Base-by-base conservation (phyloP, 768 basidiomycete genomes). In the Lyophyllum decastes region DNA sequence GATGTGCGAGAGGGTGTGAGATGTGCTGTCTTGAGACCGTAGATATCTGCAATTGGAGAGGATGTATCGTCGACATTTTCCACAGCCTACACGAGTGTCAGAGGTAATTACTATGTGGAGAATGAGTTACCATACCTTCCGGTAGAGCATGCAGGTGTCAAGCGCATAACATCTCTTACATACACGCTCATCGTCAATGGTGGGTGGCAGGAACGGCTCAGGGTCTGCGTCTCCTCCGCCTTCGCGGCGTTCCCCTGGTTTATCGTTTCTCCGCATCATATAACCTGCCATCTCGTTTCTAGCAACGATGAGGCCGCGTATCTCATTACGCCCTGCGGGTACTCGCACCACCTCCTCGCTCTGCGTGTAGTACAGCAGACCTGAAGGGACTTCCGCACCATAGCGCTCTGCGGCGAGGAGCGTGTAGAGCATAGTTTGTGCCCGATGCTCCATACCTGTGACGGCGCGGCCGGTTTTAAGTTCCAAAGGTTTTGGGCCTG, bases 341-440 rank as follows among this genome's bases (percentile, higher is more conserved):
- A 99, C 95, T 10, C 86, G 80, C 9, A 94, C 84, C 43, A 97
- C 86, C 58, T 94, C 88, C 58, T 94, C 92, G 63, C 84, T 88
- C 70, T 97, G 95, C 0, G 95, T 95, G 69, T 99, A 99, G 67
- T 93, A 98, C 30, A 99, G 79, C 45, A 99, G 75, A 14, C 97
- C 97, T 7, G 88, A 85, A 1, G 86, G 81, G 9, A 97, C 86
- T 21, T 89, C 82, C 5, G 84, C 82, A 5, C 87, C 92, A 66
- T 98, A 98, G n/a, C 96, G 84, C 69, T 98, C 95, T 38, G 86
- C 84, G 64, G 94, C 85, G 1, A 99, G 80, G 4, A 98, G 77
- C 1, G 94, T 96, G 70, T 99, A 99, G 3, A 99, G 75, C 88
- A 98, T 95, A 1, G 97, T 99, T 72, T 99, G 97, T 0, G 97